Conservation (phyloP, 441 rosid species). For the Populus hybrid region DNA sequence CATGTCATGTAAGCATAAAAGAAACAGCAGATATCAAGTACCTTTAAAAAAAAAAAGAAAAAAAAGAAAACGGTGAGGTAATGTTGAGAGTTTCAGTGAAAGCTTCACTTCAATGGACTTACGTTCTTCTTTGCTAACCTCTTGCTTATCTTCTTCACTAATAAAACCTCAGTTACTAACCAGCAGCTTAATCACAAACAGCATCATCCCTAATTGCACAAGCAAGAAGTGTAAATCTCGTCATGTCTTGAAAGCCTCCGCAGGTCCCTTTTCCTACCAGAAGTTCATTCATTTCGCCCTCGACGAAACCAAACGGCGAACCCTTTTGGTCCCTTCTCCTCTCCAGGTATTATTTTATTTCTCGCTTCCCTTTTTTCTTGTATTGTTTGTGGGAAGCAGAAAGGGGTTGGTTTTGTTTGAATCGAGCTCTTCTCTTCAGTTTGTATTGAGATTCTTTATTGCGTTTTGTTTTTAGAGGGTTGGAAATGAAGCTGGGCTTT, state of each 20-base stretch:
- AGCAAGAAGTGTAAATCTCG: slow-evolving; percentile 17
- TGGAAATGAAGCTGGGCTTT: not conserved
- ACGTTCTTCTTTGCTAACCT: slow-evolving; percentile 22
- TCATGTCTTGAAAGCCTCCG: slow-evolving; percentile 32
- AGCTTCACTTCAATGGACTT: slow-evolving; percentile 30
- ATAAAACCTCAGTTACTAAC: slow-evolving; percentile 19
- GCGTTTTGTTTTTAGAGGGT: not conserved
- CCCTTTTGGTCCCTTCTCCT: slow-evolving; percentile 58
- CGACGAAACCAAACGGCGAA: slow-evolving; percentile 43
- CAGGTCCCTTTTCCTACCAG: slow-evolving; percentile 44
- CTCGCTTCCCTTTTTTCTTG: not conserved
- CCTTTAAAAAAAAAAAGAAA: too few species aligned
- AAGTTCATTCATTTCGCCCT: slow-evolving; percentile 61
- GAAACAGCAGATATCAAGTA: not conserved
- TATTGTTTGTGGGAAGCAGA: not conserved
- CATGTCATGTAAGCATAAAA: not conserved
- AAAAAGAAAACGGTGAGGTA: not conserved
- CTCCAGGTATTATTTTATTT: slow-evolving; percentile 49
- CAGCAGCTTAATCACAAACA: slow-evolving; percentile 1
- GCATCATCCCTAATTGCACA: slow-evolving; percentile 14
- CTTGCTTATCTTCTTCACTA: slow-evolving; percentile 12
- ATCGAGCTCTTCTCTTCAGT: not conserved
- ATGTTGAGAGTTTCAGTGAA: not conserved
- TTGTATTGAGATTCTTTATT: not conserved
- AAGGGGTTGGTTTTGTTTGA: not conserved